Evolutionary conservation across 2,329 filamentous ascomycete genomes (phyloP).

Genomic region (Cladosporium sp.): DNA sequence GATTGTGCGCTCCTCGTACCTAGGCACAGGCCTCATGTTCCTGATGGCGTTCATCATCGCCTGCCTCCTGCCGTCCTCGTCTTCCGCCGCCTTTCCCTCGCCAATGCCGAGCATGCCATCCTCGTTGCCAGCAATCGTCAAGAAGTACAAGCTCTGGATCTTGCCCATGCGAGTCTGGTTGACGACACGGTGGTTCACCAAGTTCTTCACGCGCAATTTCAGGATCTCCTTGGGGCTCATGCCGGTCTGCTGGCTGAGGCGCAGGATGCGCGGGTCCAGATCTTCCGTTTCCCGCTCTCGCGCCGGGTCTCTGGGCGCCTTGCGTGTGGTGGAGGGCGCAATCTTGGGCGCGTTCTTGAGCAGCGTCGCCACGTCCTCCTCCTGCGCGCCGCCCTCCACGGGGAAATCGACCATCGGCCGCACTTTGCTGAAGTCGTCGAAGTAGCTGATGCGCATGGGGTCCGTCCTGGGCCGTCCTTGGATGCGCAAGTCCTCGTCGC

Average conservation of each 20-base stretch:
- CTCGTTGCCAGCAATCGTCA: constrained; percentile 83
- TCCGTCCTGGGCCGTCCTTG: constrained; percentile 73
- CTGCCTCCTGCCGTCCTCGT: constrained; percentile 65
- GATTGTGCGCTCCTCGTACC: constrained; percentile 91
- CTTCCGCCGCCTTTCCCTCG: constrained; percentile 82
- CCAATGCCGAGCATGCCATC: constrained; percentile 85
- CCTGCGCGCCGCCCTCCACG: constrained; percentile 32
- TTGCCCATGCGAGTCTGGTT: constrained; percentile 98
- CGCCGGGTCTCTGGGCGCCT: constrained; percentile 28
- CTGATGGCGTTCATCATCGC: constrained; percentile 75
- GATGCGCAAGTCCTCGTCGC: constrained; percentile 69
- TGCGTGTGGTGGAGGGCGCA: constrained; percentile 34
- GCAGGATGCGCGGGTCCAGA: constrained; percentile 50
- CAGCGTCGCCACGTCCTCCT: constrained; percentile 38
- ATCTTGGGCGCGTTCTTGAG: constrained; percentile 29
- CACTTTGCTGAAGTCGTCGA: constrained; percentile 79
- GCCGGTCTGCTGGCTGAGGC: constrained; percentile 59
- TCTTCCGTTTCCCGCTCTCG: neutral
- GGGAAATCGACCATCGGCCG: constrained; percentile 75
- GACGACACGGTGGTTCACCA: constrained; percentile 72
- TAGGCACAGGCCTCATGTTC: constrained; percentile 87
- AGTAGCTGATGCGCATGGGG: constrained; percentile 69
- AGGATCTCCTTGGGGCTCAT: constrained; percentile 50
- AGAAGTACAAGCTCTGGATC: constrained; percentile 71
- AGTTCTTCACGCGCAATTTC: constrained; percentile 64